phyloP scores from a whole-genome alignment of 768 basidiomycete genomes.

The Pluteus cervinus region DNA sequence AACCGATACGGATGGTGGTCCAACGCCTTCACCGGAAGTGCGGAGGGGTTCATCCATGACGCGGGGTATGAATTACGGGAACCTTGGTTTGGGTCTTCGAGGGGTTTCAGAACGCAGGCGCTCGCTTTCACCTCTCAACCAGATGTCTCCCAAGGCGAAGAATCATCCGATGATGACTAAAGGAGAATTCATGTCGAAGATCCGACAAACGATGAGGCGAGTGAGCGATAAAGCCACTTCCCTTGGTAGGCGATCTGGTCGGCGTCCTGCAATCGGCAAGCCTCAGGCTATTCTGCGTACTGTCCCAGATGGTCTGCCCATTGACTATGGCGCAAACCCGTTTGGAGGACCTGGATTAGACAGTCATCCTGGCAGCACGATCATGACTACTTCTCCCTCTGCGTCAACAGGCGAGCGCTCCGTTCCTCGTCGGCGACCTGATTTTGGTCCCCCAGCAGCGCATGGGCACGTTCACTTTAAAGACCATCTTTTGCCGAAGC shows the following conservation, averaged over 20 bases:
- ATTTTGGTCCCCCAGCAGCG: slow-evolving; percentile 60
- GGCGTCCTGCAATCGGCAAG: slow-evolving; percentile 51
- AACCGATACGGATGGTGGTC: slow-evolving; percentile 5
- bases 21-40: slow-evolving; percentile 9
- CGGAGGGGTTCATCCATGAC: slow-evolving; percentile 7
- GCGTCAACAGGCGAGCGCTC: slow-evolving; percentile 60
- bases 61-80: slow-evolving; percentile 18
- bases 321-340: slow-evolving; percentile 28
- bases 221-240: slow-evolving; percentile 57
- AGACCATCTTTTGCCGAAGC: slow-evolving; percentile 27
- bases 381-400: slow-evolving; percentile 56
- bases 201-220: slow-evolving; percentile 58
- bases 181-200: slow-evolving; percentile 57
- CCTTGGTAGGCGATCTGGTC: slow-evolving; percentile 25
- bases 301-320: slow-evolving; percentile 11
- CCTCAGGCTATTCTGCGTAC: slow-evolving; percentile 37
- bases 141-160: slow-evolving; percentile 17
- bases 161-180: slow-evolving; percentile 64
- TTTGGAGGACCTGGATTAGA: slow-evolving; percentile 33
- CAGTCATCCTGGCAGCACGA: slow-evolving; percentile 40
- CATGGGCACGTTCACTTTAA: slow-evolving; percentile 36
- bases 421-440: slow-evolving; percentile 60
- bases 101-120: slow-evolving; percentile 41
- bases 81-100: slow-evolving; percentile 42
- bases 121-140: slow-evolving; percentile 7